Percentiles rank a stretch among this genome's conserved stretches.
phyloP scores from a whole-genome alignment of 768 basidiomycete genomes.

The Dioszegia crocea region DNA sequence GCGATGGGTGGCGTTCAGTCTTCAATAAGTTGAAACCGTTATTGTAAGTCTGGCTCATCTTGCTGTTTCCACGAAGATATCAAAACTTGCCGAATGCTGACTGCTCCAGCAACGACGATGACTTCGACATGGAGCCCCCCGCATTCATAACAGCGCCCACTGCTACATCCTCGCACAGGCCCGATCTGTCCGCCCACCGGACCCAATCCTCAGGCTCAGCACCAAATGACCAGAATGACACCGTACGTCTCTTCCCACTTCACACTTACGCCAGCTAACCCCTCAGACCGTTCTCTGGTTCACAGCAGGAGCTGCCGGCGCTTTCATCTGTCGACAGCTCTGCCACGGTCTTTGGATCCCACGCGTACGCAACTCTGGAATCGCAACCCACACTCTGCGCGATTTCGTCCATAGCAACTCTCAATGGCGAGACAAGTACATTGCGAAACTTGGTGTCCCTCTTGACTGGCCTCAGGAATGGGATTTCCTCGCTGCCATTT shows the following conservation, averaged over 20 bases:
- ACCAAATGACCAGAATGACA: too few relatives aligned
- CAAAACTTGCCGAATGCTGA: too few relatives aligned
- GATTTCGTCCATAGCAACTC: conserved; percentile 59
- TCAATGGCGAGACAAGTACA: conserved; percentile 71
- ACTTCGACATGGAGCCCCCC: conserved; percentile 1
- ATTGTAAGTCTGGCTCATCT: conserved; percentile 52
- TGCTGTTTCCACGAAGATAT: not conserved
- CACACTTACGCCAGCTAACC: too few relatives aligned
- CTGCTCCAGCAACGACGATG: not conserved
- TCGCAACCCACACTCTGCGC: conserved; percentile 64
- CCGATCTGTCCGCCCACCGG: too few relatives aligned
- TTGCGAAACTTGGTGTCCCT: conserved; percentile 78
- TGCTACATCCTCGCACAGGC: too few relatives aligned
- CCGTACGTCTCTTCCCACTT: too few relatives aligned
- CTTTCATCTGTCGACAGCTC: conserved; percentile 75
- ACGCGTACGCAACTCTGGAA: conserved; percentile 68
- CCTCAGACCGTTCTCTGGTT: conserved; percentile 56
- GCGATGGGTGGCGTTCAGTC: conserved; percentile 75
- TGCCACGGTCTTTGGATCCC: conserved; percentile 77
- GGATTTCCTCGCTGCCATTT: conserved; percentile 80
- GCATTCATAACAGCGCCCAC: not conserved
- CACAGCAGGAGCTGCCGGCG: conserved; percentile 74
- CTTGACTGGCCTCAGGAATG: conserved; percentile 76
- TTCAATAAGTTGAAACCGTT: conserved; percentile 82
- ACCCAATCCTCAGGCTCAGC: too few relatives aligned